A percentile compares a stretch with the other conserved stretches of the same genome.
These are phyloP conservation scores for Verticillium nubilum DNA, from an alignment of 2,329 filamentous ascomycete species.

Conservation along the genomic window DNA sequence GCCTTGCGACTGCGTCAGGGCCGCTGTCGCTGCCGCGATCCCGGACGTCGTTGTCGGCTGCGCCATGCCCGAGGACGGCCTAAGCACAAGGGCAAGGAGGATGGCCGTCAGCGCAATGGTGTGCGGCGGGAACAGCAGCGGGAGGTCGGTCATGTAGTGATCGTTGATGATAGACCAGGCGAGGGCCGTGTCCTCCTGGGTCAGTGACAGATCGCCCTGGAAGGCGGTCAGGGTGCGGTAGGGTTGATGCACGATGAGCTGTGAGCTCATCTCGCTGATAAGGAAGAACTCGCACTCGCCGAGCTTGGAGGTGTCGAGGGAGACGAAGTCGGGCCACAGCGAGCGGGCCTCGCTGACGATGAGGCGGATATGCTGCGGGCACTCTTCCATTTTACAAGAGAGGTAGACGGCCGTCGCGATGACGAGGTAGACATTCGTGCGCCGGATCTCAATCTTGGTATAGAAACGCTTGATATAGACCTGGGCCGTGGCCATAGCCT, in stretches of 20 bases:
- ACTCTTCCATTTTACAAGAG: slow-evolving; percentile 97
- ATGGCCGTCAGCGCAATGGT: slow-evolving; percentile 83
- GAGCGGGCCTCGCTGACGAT: slow-evolving; percentile 81
- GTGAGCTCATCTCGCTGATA: slow-evolving; percentile 85
- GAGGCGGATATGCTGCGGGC: slow-evolving; percentile 89
- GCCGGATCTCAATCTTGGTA: slow-evolving; percentile 80
- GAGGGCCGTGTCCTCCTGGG: slow-evolving; percentile 71
- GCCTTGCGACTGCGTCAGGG: slow-evolving; percentile 40
- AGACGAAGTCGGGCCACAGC: slow-evolving; percentile 75
- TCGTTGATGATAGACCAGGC: slow-evolving; percentile 87
- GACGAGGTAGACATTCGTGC: slow-evolving; percentile 89
- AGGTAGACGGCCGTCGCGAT: slow-evolving; percentile 92
- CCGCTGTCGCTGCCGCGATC: slow-evolving; percentile 44
- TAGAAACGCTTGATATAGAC: slow-evolving; percentile 95
- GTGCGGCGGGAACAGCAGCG: slow-evolving; percentile 79
- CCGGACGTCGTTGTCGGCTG: slow-evolving; percentile 31
- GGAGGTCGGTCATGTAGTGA: slow-evolving; percentile 87
- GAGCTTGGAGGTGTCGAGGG: slow-evolving; percentile 73
- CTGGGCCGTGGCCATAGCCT: slow-evolving; percentile 89
- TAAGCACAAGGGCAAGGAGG: slow-evolving; percentile 75
- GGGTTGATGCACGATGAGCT: slow-evolving; percentile 85
- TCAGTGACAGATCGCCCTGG: slow-evolving; percentile 62
- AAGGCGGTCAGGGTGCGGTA: slow-evolving; percentile 76
- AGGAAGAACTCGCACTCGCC: slow-evolving; percentile 93
- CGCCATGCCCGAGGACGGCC: slow-evolving; percentile 43